Percentiles rank a stretch among this genome's conserved stretches.
phyloP scores from a whole-genome alignment of 306 rosid genomes.

The Malus sylvestris region DNA sequence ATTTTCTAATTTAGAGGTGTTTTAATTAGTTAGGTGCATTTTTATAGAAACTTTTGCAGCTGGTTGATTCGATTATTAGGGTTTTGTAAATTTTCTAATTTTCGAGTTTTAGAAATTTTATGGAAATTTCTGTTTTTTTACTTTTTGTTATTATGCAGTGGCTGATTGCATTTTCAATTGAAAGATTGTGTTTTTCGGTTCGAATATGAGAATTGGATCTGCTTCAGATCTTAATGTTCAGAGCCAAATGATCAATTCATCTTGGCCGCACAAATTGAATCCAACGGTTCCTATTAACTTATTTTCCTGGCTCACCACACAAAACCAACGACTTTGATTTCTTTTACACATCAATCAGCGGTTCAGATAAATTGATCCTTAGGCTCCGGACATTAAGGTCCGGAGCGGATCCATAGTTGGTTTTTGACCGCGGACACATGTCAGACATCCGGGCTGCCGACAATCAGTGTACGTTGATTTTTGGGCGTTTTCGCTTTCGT shows the following conservation, averaged over 20 bases:
- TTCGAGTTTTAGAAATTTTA: background rate
- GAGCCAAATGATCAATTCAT: too few species aligned
- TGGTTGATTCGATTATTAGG: background rate
- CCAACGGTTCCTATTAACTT: too few species aligned
- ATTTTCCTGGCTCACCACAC: too few species aligned
- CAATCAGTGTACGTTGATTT: background rate
- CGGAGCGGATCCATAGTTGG: too few species aligned
- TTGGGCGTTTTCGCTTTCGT: background rate
- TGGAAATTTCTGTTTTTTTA: background rate
- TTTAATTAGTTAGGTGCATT: background rate
- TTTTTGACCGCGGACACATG: background rate
- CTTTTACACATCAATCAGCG: too few species aligned
- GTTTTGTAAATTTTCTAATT: too few species aligned
- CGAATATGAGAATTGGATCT: background rate
- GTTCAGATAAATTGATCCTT: too few species aligned
- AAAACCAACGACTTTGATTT: too few species aligned
- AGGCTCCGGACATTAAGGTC: too few species aligned
- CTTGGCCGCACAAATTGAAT: too few species aligned
- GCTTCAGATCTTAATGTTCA: too few species aligned
- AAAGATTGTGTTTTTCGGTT: background rate
- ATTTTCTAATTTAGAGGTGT: background rate
- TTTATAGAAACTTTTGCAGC: background rate
- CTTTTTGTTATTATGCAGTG: background rate
- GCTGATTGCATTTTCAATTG: background rate
- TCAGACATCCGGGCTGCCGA: background rate